A percentile compares a stretch with the other conserved stretches of the same genome.
Evolutionary conservation across 495 filamentous ascomycete genomes (phyloP).

Genomic region (Neurospora africana): DNA sequence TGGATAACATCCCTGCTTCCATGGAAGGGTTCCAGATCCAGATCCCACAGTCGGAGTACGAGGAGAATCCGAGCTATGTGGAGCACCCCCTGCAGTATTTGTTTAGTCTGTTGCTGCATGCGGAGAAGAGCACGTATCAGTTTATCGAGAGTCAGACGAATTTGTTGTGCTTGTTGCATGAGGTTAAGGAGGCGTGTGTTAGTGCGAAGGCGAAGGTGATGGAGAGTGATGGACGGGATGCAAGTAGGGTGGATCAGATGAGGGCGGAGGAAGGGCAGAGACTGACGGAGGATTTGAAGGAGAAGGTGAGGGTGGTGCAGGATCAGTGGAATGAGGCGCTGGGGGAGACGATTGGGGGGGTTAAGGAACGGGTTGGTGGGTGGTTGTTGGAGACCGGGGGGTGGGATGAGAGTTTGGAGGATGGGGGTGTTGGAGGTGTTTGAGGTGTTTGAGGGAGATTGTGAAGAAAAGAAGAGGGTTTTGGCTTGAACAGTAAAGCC

Average conservation of each 20-base stretch:
- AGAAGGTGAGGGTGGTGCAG: constrained; percentile 82
- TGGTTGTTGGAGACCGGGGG: constrained; percentile 58
- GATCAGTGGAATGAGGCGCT: constrained; percentile 61
- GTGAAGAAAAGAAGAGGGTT: background rate
- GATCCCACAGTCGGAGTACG: constrained; percentile 66
- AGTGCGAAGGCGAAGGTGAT: constrained; percentile 47
- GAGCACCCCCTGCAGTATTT: constrained; percentile 80
- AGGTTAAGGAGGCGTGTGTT: constrained; percentile 74
- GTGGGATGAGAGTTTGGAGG: constrained; percentile 58
- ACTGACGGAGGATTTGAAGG: constrained; percentile 80
- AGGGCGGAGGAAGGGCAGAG: constrained; percentile 52
- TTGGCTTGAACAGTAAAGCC: background rate
- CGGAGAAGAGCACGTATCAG: constrained; percentile 85
- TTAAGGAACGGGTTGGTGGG: constrained; percentile 49
- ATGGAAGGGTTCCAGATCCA: constrained; percentile 45
- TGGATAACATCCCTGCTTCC: constrained; percentile 60
- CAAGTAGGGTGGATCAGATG: constrained; percentile 45
- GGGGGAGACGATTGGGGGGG: constrained; percentile 36
- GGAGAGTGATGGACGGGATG: constrained; percentile 48
- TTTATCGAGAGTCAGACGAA: constrained; percentile 95
- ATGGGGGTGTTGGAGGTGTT: constrained; percentile 35
- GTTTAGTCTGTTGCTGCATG: constrained; percentile 68
- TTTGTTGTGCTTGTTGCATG: constrained; percentile 83
- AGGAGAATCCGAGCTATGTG: constrained; percentile 75
- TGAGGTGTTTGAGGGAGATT: constrained; percentile 12